Base-by-base conservation (phyloP, 495 filamentous ascomycete genomes). In the Daldinia concentrica region DNA sequence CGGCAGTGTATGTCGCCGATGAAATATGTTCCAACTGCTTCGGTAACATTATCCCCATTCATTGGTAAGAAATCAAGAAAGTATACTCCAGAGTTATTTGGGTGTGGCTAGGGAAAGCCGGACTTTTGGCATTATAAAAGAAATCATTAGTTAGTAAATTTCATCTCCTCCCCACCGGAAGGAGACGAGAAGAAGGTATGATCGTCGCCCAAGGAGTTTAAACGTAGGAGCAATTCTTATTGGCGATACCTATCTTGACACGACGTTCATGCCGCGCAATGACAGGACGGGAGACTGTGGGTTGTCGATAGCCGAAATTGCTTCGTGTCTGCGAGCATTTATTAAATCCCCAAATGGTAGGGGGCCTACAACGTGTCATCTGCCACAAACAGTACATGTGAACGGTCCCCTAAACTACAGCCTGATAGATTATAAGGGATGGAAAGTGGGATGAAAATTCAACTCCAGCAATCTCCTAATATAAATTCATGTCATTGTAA, bases 271-370 rank as follows among this genome's bases (percentile, higher is more conserved):
- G 66, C 62, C 29, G 63, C 62, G 66, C 66, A 54, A 62, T 63
- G 66, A 69, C 60, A 56, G 65, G 64, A 61, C 56, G 60, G 60
- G 41, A 55, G 56, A 62, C 41, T 45, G 39, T 63, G 52, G 56
- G 54, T 52, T 62, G 30, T 66, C 62, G 65, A 68, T 69, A 73
- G 43, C 66, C 65, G 66, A 69, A 48, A 69, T 69, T 73, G 62
- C 37, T 63, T 65, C 52, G 62, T 27, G 34, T 63, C 66, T 73
- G 66, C 54, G 58, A 39, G 62, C 43, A 41, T 3, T 61, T 58
- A 61, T 68, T 69, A 57, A 68, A 62, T 62, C 8, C 34, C 29
- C 29, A 34, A 11, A 34, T 54, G 62, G 61, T 58, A 66, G 51
- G 52, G 62, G 57, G 19, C 55, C 48, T 65, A 69, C 56, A 64